Base-by-base conservation (phyloP, 1,284 basidiomycete genomes). In the Neolentinus lepideus region DNA sequence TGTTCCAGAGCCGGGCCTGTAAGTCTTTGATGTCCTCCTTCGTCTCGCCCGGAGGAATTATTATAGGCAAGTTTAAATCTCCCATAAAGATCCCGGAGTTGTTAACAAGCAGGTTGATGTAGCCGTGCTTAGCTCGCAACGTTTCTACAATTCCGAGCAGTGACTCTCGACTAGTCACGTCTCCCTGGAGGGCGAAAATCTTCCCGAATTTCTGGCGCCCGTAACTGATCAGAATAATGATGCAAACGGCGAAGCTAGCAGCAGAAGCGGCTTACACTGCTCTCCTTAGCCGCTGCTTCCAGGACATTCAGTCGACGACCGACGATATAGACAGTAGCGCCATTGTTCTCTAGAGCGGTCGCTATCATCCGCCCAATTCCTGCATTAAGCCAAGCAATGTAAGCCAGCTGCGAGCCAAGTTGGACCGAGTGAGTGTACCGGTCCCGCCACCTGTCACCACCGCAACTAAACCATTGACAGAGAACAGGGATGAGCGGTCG, bases 321-420 rank as follows among this genome's bases (percentile, higher is more conserved):
- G 26, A 86, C 65, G 62, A 89, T 88, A 64, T 89, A 89, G 1
- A 89, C 86, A 1, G 76, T 83, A 0, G 86, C 86, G 38, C 86
- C 87, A 60, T 88, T 88, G 66, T 80, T 78, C 67, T 88, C 86
- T 8, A 89, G 72, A 16, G 84, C 78, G 16, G 76, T 78, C 36
- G 87, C 84, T 68, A 89, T 87, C 81, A 88, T 87, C 48, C 88
- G 73, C 6, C 86, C 86, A 61, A 89, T 84, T 8, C 86, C 85
- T 88, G 54, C 83, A 59, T 59, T 54, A 85, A 16, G 43, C 53
- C 48, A 48, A 26, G 35, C 26, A 21, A 11, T 24, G 29, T 25
- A 14, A 52, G 31, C 2, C 51, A 6, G n/a, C 11, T 16, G 29
- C 10, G n/a, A 26, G 46, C 24, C n/a, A 51, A 26, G n/a, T 45